These are phyloP conservation scores for Astragalus glycyphyllos DNA, from an alignment of 306 rosid genomes.

Conservation along the genomic window DNA sequence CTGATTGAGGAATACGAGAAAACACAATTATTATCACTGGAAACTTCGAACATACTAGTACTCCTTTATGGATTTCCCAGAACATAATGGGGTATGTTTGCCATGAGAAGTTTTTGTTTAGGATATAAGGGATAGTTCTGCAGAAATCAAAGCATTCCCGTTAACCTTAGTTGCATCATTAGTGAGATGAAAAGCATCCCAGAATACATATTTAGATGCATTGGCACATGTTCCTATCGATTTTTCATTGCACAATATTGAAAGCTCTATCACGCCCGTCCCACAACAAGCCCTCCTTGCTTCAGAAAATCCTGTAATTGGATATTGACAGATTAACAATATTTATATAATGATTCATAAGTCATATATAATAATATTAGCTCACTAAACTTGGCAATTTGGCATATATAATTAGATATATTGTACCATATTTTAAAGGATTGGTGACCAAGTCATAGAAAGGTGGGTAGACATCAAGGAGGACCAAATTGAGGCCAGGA, in stretches of 20 bases:
- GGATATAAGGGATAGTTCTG: constrained; percentile 62
- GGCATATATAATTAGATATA: not conserved
- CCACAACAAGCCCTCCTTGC: constrained; percentile 77
- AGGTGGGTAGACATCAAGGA: constrained; percentile 64
- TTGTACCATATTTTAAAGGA: constrained; percentile 42
- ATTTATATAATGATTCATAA: too few relatives aligned
- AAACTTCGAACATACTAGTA: too few relatives aligned
- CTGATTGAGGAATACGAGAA: too few relatives aligned
- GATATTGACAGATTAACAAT: too few relatives aligned
- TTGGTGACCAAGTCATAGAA: constrained; percentile 57
- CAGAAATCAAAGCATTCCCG: constrained; percentile 44
- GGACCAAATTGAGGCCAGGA: not conserved
- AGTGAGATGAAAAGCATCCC: constrained; percentile 82
- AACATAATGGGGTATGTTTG: too few relatives aligned
- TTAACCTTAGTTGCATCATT: constrained; percentile 65
- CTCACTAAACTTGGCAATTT: too few relatives aligned
- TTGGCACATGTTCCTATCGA: constrained; percentile 73
- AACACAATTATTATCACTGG: too few relatives aligned
- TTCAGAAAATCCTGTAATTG: constrained; percentile 66
- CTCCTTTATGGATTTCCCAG: too few relatives aligned
- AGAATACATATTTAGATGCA: constrained; percentile 76
- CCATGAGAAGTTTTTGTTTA: constrained; percentile 41
- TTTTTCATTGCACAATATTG: constrained; percentile 62
- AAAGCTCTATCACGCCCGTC: constrained; percentile 66
- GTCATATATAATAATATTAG: too few relatives aligned